Evolutionary conservation across 2,329 filamentous ascomycete genomes (phyloP), one percentile per base, ranked within the genome.

Genomic region (Talaromyces sp.): DNA sequence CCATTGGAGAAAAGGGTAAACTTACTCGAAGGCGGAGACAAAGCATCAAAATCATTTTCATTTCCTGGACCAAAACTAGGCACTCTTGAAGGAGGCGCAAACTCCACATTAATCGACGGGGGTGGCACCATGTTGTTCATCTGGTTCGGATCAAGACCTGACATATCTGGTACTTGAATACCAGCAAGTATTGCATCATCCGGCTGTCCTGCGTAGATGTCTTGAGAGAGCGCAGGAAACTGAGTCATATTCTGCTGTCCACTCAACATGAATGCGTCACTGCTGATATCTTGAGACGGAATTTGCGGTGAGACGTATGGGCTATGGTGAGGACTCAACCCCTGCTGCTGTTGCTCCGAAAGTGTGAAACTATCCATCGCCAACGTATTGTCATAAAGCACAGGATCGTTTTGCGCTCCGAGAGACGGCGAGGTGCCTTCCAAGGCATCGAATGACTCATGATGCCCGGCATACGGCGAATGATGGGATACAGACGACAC

Each of bases 21-120:
- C 77, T 71, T 73, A 82, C 85, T 81, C 77, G 79, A 82, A 13
- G 94, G 94, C 0, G 93, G 93, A 60, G 90, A 95, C 67, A 97
- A 80, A 3, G 93, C 92, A 75, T 96, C 91, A 68, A 89, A 85
- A 69, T 92, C 87, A 63, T 76, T 78, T 69, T 88, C 81, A 35
- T 90, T 91, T 22, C 85, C 82, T 33, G 86, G 85, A 68, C 89
- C 90, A 73, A 91, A 90, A 70, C 83, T 87, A 62, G 83, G 85
- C 71, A 86, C 86, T 65, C 85, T 81, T 61, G 90, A 86, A 9
- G 89, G 89, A 27, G 93, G 93, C 17, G 93, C 93, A 76, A 92
- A 93, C 74, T 97, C 91, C 71, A 97, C 95, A 74, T 95, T 96
- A 78, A 97, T 97, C 61, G 93, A 91, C 0, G 93, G 93, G n/a